Evolutionary conservation across 352 stramenopile genomes (phyloP).

Genomic region (Phytophthora cactorum): DNA sequence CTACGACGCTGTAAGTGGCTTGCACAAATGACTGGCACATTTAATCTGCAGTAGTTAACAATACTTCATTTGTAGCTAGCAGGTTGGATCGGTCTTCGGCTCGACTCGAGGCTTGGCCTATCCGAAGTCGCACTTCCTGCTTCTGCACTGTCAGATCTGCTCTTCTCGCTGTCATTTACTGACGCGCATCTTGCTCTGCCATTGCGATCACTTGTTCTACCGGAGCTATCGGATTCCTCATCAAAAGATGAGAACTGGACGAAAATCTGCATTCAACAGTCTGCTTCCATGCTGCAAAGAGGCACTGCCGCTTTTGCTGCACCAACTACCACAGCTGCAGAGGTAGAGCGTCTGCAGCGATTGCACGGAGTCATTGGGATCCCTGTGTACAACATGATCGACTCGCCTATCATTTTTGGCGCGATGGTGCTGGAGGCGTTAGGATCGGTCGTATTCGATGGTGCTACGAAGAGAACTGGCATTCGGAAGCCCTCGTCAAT

Average conservation of each 20-base stretch:
- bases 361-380: conserved; percentile 55
- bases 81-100: conserved; percentile 55
- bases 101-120: conserved; percentile 51
- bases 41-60: neutral
- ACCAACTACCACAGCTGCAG: conserved; percentile 47
- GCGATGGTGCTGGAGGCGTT: conserved; percentile 51
- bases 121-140: conserved; percentile 42
- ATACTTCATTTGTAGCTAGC: conserved; percentile 42
- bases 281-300: conserved; percentile 59
- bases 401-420: conserved; percentile 67
- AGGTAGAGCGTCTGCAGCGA: conserved; percentile 51
- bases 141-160: conserved; percentile 20
- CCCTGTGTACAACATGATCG: conserved; percentile 75
- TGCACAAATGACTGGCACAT: neutral
- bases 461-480: conserved; percentile 41
- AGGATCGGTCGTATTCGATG: conserved; percentile 21
- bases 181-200: conserved; percentile 41
- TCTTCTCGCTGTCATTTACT: conserved; percentile 54
- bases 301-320: conserved; percentile 53
- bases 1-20: conserved; percentile 54
- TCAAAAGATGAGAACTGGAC: conserved; percentile 14
- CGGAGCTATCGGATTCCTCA: conserved; percentile 24
- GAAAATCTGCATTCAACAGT: conserved; percentile 62
- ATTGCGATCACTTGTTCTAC: conserved; percentile 52
- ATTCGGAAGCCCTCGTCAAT: conserved; percentile 18